Evolutionary conservation across 768 basidiomycete genomes (phyloP).

Genomic region (Termitomyces sp.): DNA sequence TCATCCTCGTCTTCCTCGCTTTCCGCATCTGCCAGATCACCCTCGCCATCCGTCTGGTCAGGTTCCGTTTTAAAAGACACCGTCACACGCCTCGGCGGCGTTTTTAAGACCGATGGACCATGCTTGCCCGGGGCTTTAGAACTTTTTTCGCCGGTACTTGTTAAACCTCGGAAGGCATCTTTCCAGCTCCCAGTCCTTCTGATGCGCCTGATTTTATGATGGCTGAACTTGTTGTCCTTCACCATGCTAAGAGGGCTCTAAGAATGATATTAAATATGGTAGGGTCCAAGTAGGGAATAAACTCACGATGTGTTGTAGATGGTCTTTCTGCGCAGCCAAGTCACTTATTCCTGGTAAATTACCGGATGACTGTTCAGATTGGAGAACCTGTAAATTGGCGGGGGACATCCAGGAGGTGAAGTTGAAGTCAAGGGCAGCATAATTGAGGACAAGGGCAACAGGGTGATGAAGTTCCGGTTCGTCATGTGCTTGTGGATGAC

Average conservation of each 20-base stretch:
- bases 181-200: conserved; percentile 60
- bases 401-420: conserved; percentile 97
- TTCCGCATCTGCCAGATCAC: conserved; percentile 53
- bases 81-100: conserved; percentile 16
- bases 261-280: conserved; percentile 6
- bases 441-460: conserved; percentile 81
- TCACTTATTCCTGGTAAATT: conserved; percentile 73
- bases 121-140: conserved; percentile 15
- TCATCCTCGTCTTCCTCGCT: conserved; percentile 51
- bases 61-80: conserved; percentile 7
- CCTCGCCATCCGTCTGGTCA: conserved; percentile 42
- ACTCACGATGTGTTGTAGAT: conserved; percentile 72
- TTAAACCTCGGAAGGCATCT: conserved; percentile 50
- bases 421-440: conserved; percentile 95
- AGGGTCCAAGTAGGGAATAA: background rate
- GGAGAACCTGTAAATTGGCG: conserved; percentile 77
- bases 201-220: conserved; percentile 42
- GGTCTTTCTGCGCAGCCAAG: conserved; percentile 79
- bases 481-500: conserved; percentile 30
- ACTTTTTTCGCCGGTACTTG: conserved; percentile 38
- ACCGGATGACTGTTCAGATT: conserved; percentile 84
- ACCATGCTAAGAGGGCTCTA: conserved; percentile 90
- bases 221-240: conserved; percentile 53
- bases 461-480: conserved; percentile 62
- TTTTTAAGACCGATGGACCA: conserved; percentile 28